A percentile compares a stretch with the other conserved stretches of the same genome.
Conservation (phyloP, 2,329 filamentous ascomycete genomes). For the Penicillium sp. region DNA sequence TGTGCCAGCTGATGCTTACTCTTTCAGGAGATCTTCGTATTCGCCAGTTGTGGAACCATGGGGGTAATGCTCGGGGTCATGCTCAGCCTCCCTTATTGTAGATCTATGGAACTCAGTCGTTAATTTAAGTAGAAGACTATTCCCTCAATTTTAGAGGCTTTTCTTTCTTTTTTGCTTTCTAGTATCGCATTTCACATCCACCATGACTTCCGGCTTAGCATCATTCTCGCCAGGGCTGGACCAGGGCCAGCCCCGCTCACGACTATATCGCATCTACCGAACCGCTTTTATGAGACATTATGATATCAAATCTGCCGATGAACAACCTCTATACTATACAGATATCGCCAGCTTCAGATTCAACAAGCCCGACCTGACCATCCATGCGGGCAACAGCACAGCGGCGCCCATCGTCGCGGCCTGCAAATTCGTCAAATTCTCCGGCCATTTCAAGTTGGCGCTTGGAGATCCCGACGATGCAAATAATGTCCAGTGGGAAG, state of each 20-base stretch:
- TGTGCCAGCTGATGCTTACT: too few relatives aligned
- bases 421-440: conserved; percentile 29
- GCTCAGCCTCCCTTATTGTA: conserved; percentile 12
- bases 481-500: conserved; percentile 30
- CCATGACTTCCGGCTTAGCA: too few relatives aligned
- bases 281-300: conserved; percentile 17
- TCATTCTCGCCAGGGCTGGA: too few relatives aligned
- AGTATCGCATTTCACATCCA: too few relatives aligned
- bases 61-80: too few relatives aligned
- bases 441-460: conserved; percentile 29
- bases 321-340: conserved; percentile 12
- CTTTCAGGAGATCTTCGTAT: conserved; percentile 4
- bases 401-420: conserved; percentile 24
- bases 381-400: conserved; percentile 16
- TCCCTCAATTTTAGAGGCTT: too few relatives aligned
- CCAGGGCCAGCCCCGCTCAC: conserved; percentile 6
- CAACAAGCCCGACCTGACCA: conserved; percentile 20
- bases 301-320: conserved; percentile 18
- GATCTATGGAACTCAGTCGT: too few relatives aligned
- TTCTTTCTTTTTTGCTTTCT: too few relatives aligned
- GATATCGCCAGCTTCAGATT: conserved; percentile 16
- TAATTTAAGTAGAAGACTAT: too few relatives aligned
- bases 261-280: conserved; percentile 14
- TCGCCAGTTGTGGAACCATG: too few relatives aligned
- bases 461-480: conserved; percentile 29